phyloP scores from a whole-genome alignment of 257 asterid species.

The Galeopsis tetrahit region DNA sequence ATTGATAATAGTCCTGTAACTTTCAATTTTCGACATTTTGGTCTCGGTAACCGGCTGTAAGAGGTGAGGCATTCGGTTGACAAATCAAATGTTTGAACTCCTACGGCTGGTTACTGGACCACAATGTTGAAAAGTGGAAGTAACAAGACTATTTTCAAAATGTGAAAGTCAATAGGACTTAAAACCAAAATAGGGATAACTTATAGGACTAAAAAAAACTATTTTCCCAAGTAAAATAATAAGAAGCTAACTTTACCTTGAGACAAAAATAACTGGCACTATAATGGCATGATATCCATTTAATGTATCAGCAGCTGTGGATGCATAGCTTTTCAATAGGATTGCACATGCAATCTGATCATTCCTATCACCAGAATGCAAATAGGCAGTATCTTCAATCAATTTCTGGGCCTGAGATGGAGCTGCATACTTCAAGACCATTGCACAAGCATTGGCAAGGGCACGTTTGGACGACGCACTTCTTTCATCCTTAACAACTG shows the following conservation, averaged over 20 bases:
- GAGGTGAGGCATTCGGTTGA: too few relatives aligned
- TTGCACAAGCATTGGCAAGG: conserved; percentile 93
- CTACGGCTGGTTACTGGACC: too few relatives aligned
- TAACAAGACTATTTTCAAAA: neutral
- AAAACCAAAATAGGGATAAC: too few relatives aligned
- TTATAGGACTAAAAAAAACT: neutral
- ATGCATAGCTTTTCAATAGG: conserved; percentile 83
- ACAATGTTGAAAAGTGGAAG: too few relatives aligned
- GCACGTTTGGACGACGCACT: conserved; percentile 87
- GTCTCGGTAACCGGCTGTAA: too few relatives aligned
- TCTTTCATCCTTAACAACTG: conserved; percentile 87
- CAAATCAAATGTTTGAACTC: too few relatives aligned
- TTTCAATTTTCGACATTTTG: too few relatives aligned
- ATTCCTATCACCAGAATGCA: conserved; percentile 87
- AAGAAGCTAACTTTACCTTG: conserved; percentile 62
- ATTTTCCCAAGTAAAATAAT: neutral
- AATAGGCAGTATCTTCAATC: conserved; percentile 79
- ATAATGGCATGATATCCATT: conserved; percentile 76
- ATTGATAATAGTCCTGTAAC: too few relatives aligned
- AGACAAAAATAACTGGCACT: conserved; percentile 87
- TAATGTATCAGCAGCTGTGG: conserved; percentile 82
- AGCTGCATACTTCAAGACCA: conserved; percentile 76
- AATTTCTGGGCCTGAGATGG: conserved; percentile 87
- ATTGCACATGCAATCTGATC: conserved; percentile 91
- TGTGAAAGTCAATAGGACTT: too few relatives aligned